Evolutionary conservation across 257 asterid species (phyloP).

Genomic region (Solanum ossicruentum): DNA sequence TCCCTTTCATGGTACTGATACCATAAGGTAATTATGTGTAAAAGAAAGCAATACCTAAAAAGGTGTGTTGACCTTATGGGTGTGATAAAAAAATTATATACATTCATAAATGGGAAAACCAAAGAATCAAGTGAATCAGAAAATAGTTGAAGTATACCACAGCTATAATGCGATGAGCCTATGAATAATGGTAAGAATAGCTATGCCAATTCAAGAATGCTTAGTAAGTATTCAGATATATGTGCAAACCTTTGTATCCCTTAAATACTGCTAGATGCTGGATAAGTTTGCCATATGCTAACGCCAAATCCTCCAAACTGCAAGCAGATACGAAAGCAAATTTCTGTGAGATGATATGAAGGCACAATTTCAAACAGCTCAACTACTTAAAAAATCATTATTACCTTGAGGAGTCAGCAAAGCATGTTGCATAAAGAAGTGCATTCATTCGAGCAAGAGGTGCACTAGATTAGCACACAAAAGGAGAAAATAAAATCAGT

Average conservation of each 20-base stretch:
- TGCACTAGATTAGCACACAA: slow-evolving; percentile 43
- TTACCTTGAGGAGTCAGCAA: slow-evolving; percentile 79
- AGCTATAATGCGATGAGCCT: not conserved
- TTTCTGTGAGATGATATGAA: not conserved
- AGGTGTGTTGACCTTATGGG: not conserved
- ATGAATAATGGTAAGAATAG: not conserved
- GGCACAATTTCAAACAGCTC: not conserved
- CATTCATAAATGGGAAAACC: not conserved
- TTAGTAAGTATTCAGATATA: not conserved
- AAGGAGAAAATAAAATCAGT: slow-evolving; percentile 11
- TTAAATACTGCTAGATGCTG: slow-evolving; percentile 74
- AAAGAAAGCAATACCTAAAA: not conserved
- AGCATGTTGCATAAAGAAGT: slow-evolving; percentile 75
- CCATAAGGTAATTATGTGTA: not conserved
- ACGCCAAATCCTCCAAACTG: slow-evolving; percentile 71
- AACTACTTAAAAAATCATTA: not conserved
- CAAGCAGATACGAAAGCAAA: slow-evolving; percentile 1
- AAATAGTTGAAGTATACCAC: not conserved
- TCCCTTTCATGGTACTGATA: not conserved
- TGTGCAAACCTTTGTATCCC: slow-evolving; percentile 71
- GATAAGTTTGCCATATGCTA: slow-evolving; percentile 87
- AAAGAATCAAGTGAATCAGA: not conserved
- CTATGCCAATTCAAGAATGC: not conserved
- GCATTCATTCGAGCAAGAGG: slow-evolving; percentile 77
- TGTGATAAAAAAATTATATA: not conserved